Evolutionary conservation across 306 rosid species (phyloP).

Genomic region (Castanea mollissima): DNA sequence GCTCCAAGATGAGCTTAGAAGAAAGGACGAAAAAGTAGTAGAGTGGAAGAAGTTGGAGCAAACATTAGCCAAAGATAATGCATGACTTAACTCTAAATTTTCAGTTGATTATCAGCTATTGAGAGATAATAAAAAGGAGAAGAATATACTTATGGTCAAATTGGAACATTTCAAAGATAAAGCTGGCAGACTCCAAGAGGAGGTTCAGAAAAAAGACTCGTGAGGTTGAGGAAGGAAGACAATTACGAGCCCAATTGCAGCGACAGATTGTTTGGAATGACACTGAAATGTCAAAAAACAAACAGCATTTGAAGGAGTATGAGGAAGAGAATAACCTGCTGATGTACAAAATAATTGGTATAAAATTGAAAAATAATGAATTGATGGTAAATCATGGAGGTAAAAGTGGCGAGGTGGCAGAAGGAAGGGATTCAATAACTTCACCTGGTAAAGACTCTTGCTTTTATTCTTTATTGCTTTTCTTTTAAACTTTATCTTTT

Average conservation of each 20-base stretch:
- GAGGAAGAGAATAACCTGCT: constrained; percentile 41
- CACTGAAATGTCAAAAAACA: constrained; percentile 28
- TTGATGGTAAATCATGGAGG: constrained; percentile 27
- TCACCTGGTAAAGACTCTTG: constrained; percentile 47
- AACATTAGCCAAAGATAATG: constrained; percentile 27
- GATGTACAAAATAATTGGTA: constrained; percentile 26
- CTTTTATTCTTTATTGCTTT: not conserved
- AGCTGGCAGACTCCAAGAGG: constrained; percentile 19
- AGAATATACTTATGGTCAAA: constrained; percentile 21
- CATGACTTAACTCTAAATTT: constrained; percentile 27
- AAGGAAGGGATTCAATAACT: constrained; percentile 29
- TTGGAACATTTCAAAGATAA: constrained; percentile 38
- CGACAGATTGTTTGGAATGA: constrained; percentile 13
- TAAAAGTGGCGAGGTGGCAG: constrained; percentile 8
- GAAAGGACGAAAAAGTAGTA: constrained; percentile 34
- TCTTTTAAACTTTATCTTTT: not conserved
- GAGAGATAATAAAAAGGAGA: constrained; percentile 42
- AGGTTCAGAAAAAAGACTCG: constrained; percentile 23
- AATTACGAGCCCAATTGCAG: constrained; percentile 14
- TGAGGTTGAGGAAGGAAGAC: constrained; percentile 42
- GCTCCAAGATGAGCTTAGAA: constrained; percentile 32
- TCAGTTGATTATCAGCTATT: constrained; percentile 14
- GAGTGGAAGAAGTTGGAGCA: constrained; percentile 20
- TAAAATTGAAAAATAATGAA: constrained; percentile 41
- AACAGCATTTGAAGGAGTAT: constrained; percentile 23